Base-by-base conservation (phyloP, 176 grass and related monocot species). In the Musa acuminata region DNA sequence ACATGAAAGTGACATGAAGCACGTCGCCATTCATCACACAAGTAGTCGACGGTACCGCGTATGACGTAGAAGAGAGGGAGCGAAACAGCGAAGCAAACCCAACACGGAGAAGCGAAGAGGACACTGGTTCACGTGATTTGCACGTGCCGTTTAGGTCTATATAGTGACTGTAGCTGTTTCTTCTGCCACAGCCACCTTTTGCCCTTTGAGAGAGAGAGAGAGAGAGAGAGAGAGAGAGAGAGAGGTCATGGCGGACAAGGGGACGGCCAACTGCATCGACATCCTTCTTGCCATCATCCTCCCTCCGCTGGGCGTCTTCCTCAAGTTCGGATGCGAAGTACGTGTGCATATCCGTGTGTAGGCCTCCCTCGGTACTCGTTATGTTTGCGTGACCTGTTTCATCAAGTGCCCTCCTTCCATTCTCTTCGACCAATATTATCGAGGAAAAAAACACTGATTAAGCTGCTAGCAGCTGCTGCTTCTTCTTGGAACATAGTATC, bases 251-350 rank as follows among this genome's bases (percentile, higher is more conserved):
- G 79, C 92, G 52, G 84, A 87, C 73, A 75, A 78, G 11, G n/a
- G 52, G 69, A 83, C 89, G 58, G 87, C 83, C 27, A 92, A 69
- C 77, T 96, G 81, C 87, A 75, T 96, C 84, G 93, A 96, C 80
- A 96, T 96, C 79, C 74, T 96, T 67, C 85, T 96, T 25, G 93
- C 93, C 78, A 88, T 96, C 80, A 88, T 96, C 85, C 81, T 96
- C 16, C 93, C 93, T 70, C 93, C 93, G 11, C 93, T 96, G 71
- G 93, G 93, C 8, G 93, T 96, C 81, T 96, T 96, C 87, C 85
- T 96, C 83, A 96, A 83, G 79, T 92, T 84, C 82, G 93, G 83
- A 8, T 92, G 87, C 83, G 35, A 87, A 85, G 93, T 96, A 43
- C 35, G 35, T 43, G 35, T 43, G 4, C 35, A 43, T 43, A 43